phyloP scores from a whole-genome alignment of 331 rosid species.

The Ulmus americana region DNA sequence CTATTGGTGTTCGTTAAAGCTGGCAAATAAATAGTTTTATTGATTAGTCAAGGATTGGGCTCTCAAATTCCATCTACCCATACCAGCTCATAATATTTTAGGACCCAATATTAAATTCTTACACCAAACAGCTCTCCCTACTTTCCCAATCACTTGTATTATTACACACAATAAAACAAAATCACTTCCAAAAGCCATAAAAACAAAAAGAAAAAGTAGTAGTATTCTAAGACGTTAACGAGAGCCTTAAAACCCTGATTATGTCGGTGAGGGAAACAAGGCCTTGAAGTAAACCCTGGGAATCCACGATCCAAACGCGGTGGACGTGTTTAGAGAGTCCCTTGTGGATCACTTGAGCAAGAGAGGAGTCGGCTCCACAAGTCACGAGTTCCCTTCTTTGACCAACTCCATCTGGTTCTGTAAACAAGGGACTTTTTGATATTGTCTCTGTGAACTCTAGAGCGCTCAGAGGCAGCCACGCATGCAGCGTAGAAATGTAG shows the following conservation, averaged over 20 bases:
- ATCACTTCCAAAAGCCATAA: too few species aligned
- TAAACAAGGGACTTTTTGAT: slow-evolving; percentile 30
- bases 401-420: slow-evolving; percentile 15
- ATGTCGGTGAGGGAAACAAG: slow-evolving; percentile 64
- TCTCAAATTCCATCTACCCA: too few species aligned
- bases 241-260: slow-evolving; percentile 51
- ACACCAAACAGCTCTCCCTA: neutral
- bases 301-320: slow-evolving; percentile 74
- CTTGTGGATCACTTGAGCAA: slow-evolving; percentile 51
- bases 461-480: slow-evolving; percentile 65
- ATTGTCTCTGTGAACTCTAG: slow-evolving; percentile 47
- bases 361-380: slow-evolving; percentile 42
- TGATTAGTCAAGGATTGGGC: too few species aligned
- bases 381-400: slow-evolving; percentile 48
- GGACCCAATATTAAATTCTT: neutral
- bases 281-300: slow-evolving; percentile 58
- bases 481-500: slow-evolving; percentile 43
- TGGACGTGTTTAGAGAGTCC: slow-evolving; percentile 61
- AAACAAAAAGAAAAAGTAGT: too few species aligned
- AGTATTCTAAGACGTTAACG: slow-evolving; percentile 21
- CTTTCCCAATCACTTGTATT: neutral
- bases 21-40: too few species aligned
- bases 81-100: neutral
- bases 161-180: too few species aligned
- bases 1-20: too few species aligned